phyloP scores from a whole-genome alignment of 148 eudicot species.

The Salicornia ramosissima region DNA sequence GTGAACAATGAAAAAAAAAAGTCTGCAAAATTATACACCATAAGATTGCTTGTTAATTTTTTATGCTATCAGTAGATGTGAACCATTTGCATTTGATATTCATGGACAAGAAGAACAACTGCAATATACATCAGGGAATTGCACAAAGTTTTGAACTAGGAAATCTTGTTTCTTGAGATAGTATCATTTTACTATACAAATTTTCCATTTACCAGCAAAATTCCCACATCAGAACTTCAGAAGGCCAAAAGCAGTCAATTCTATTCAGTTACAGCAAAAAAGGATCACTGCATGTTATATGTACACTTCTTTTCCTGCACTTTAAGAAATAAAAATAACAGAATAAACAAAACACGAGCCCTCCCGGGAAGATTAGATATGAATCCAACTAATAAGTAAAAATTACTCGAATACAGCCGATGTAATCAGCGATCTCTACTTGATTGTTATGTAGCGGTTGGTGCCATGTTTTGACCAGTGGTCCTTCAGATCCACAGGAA shows the following conservation, averaged over 20 bases:
- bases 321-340: neutral
- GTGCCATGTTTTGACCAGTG: constrained; percentile 93
- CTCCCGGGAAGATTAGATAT: neutral
- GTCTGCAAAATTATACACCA: no score
- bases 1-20: no score
- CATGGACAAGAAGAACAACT: no score
- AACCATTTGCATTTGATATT: no score
- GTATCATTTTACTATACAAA: neutral
- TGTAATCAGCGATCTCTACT: constrained; percentile 27
- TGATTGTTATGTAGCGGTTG: constrained; percentile 76
- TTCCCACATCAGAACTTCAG: neutral
- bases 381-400: neutral
- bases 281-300: neutral
- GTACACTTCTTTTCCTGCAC: constrained; percentile 2
- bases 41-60: no score
- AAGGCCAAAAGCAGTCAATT: constrained; percentile 3
- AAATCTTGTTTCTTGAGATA: neutral
- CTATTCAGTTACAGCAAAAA: neutral
- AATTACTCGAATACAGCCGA: neutral
- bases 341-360: neutral
- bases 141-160: no score
- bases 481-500: constrained; percentile 59
- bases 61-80: no score
- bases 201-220: neutral
- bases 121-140: no score